Evolutionary conservation across 2,329 filamentous ascomycete genomes (phyloP), one percentile per base, ranked within the genome.

Genomic region (Beauveria bassiana): DNA sequence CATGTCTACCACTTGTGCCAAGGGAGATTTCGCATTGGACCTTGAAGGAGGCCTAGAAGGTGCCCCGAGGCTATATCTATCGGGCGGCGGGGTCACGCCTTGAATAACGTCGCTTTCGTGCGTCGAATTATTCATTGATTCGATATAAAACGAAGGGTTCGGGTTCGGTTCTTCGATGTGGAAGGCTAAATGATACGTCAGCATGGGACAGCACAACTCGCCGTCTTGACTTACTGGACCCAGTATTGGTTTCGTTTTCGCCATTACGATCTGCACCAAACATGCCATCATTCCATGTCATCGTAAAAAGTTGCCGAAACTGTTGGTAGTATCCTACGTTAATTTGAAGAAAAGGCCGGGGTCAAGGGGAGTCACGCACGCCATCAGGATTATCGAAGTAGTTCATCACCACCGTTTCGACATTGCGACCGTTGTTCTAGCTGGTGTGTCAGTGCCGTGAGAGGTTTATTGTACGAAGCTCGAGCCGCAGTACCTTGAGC

Each of bases 11-110:
- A 82, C 73, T 66, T 74, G 81, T 70, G 79, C 76, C 62, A 86
- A 70, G 9, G 85, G 84, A 40, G 85, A 86, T 67, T 77, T 78
- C 65, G 80, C 80, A 63, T 81, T 82, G 50, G 80, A 77, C 70
- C 84, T 76, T 24, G 85, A 87, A 1, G 85, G 85, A n/a, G 85
- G 85, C 61, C 85, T 78, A 20, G 85, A 86, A 0, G 83, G 82
- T 5, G 81, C 79, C 31, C 74, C 75, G 9, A 73, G 72, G 42
- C 73, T 74, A 62, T 78, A 78, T 51, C 72, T 70, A 43, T 75
- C 75, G 14, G 70, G 69, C 2, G 73, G 73, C 40, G 78, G 75
- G 7, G 78, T 74, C 12, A 77, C 70, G 22, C 78, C 77, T 49
- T 78, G 75, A 38, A 81, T 75, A 42, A 78, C 68, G 42, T 69